Conservation (phyloP, 2,329 filamentous ascomycete genomes). For the Fusarium penzigii region DNA sequence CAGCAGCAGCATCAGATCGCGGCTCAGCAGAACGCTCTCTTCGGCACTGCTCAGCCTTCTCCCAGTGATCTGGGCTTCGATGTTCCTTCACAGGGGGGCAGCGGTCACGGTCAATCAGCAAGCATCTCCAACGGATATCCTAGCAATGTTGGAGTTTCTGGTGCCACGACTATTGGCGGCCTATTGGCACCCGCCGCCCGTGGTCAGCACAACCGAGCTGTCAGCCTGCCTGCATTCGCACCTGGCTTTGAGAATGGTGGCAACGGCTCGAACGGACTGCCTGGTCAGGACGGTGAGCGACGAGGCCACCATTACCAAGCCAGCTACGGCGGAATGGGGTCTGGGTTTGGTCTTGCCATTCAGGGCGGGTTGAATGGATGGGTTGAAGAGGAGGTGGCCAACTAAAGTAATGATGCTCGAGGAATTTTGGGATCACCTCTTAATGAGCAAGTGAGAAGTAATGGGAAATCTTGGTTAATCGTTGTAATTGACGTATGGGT, state of each 20-base stretch:
- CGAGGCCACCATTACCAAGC: constrained; percentile 68
- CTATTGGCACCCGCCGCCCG: constrained; percentile 70
- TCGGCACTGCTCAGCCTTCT: constrained; percentile 68
- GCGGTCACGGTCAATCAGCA: constrained; percentile 65
- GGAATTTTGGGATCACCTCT: constrained; percentile 26
- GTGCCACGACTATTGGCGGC: constrained; percentile 71
- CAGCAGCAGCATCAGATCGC: constrained; percentile 72
- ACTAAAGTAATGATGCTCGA: constrained; percentile 52
- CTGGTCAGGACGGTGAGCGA: constrained; percentile 53
- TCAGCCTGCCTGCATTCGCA: constrained; percentile 77
- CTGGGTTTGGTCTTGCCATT: constrained; percentile 62
- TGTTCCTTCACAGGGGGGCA: constrained; percentile 61
- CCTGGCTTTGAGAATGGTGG: constrained; percentile 64
- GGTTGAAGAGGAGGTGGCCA: constrained; percentile 67
- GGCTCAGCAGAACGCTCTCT: constrained; percentile 79
- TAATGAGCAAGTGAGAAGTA: constrained; percentile 21
- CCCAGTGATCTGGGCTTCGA: constrained; percentile 59
- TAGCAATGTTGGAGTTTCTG: constrained; percentile 51
- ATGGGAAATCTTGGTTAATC: constrained; percentile 40
- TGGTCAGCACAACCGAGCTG: constrained; percentile 73
- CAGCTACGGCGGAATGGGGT: constrained; percentile 61
- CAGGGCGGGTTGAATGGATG: constrained; percentile 66
- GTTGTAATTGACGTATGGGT: constrained; percentile 42
- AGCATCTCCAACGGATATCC: constrained; percentile 67
- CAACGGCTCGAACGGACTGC: constrained; percentile 50